Base-by-base conservation (phyloP, 1,284 basidiomycete genomes). In the Malassezia psittaci region DNA sequence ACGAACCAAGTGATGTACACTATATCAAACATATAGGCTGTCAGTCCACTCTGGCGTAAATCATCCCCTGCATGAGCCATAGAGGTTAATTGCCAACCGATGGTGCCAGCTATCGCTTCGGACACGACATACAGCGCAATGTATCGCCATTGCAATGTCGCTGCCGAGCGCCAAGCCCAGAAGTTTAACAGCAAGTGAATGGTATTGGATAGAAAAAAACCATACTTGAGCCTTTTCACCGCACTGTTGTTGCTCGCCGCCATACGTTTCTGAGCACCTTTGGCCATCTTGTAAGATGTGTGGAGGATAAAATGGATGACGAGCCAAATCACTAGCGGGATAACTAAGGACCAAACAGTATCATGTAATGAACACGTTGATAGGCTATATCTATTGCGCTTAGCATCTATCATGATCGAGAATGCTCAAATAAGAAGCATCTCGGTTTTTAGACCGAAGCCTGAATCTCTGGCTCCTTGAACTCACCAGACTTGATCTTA, bases 381-480 rank as follows among this genome's bases (percentile, higher is more conserved):
- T 29, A 29, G 24, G 24, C 24, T 29, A 29, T 29, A 29, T 29
- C 24, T 29, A 29, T 29, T 3, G n/a, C 39, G 51, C 39, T 34
- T 18, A 29, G 41, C 41, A 18, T 42, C 12, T 18, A 12, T 42
- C 24, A 29, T 29, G 24, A 29, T 29, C 24, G 24, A 29, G 24
- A 29, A 29, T 29, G 24, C 24, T 29, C 24, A 29, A 29, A 29
- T 3, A 29, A 29, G 24, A 42, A 11, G 41, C 16, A 15, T 35
- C 29, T 38, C 50, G 35, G 37, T 53, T 41, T 54, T 74, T 74
- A 74, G 47, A 75, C 88, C 66, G 85, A 83, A 75, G 87, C 85
- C 55, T 86, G 82, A 69, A 88, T 81, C 78, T 87, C 86, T 48
- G 87, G 88, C 81, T 90, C 88, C 82, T 89, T 88, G 81, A 88